Evolutionary conservation across 2,329 filamentous ascomycete species (phyloP), one percentile per base, ranked within the genome.

Genomic region (Akanthomyces muscarius): DNA sequence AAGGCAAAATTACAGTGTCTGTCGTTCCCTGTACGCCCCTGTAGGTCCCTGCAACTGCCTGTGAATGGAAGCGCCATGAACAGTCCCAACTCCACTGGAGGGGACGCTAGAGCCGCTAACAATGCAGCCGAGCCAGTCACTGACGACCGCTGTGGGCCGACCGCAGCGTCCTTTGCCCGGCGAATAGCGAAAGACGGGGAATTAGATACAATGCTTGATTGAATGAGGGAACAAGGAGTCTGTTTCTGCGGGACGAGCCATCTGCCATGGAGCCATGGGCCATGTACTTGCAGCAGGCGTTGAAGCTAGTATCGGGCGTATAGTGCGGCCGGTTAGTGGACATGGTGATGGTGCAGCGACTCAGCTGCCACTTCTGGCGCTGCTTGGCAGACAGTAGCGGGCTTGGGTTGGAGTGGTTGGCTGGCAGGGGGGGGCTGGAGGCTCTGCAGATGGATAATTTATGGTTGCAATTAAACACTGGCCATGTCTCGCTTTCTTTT

Each of bases 401-500:
- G n/a, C 44, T 47, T 47, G 44, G 44, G 6, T 23, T 36, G 8
- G 30, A 5, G 30, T 5, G 30, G 5, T 3, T 33, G 33, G 33
- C 7, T 36, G 33, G 33, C 33, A 36, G 45, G 23, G 41, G 53
- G 52, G 36, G 16, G 21, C 13, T 21, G n/a, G 54, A 28, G 54
- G 54, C 30, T 52, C 50, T 53, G 18, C 30, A 36, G 50, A 53
- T 21, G 21, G 25, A 33, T 23, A 21, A 58, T 36, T 47, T 48
- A 58, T 58, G 44, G 28, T 58, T 48, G 44, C 42, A 57, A 57
- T 57, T 57, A 57, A 47, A 45, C 54, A 45, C 23, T 36, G 14
- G 21, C 28, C 10, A 23, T 57, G 54, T 57, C 54, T 57, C 23
- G 42, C 42, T 47, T 30, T 16, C 14, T 28, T 11, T 45, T 21